Evolutionary conservation across 768 basidiomycete genomes (phyloP), one percentile per base, ranked within the genome.

Genomic region (Tricholoma sp.): DNA sequence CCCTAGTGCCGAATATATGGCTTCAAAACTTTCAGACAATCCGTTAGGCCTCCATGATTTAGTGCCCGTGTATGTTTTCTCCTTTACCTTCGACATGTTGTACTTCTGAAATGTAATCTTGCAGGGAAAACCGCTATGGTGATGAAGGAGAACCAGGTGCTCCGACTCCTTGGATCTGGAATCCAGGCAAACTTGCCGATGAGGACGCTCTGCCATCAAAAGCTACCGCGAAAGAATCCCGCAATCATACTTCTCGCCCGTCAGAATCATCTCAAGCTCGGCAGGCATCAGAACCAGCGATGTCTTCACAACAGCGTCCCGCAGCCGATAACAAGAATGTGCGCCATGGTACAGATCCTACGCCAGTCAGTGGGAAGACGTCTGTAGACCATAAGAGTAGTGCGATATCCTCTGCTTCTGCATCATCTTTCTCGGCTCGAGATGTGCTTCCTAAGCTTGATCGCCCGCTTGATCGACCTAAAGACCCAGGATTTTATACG

Each of bases 121-220:
- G 45, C 59, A 75, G 78, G 33, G 61, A 74, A 64, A 63, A 78
- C 59, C 60, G 66, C 49, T 68, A 71, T 34, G 70, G 58, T 13
- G 59, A 65, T 39, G 62, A 55, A 41, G 61, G 55, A 7, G 50
- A 47, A 13, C 50, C 45, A 7, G 59, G 45, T 12, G 39, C 54
- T 18, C 70, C 74, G 12, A 89, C 88, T 0, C 88, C 88, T 7
- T 90, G 88, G 88, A 77, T 88, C 55, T 90, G 88, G 88, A 83
- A 78, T 68, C 81, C 85, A 24, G 65, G 76, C 34, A 70, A 72
- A 55, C 70, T 84, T 18, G 57, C 65, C 8, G 65, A 73, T 33
- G 70, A 74, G 28, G 68, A 66, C 17, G 59, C 59, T 34, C 48
- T 67, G 20, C 37, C 55, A 3, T 51, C 60, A 20, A 31, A 37